Conservation (phyloP, 2,329 filamentous ascomycete species). For the Trichoderma hamatum region DNA sequence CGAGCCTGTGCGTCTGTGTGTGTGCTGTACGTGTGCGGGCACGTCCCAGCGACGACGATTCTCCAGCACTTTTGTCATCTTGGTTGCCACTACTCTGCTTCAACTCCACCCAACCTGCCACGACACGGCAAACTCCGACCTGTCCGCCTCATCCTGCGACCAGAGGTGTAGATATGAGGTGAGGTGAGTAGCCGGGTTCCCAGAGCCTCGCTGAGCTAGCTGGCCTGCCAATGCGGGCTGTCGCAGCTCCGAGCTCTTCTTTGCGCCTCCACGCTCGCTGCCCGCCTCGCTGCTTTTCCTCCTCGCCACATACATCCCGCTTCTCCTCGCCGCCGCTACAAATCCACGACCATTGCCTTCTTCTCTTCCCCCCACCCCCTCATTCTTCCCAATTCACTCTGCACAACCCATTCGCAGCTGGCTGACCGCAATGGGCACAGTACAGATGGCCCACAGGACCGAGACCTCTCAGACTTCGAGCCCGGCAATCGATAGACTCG, state of each 20-base stretch:
- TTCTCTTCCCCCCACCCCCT: slow-evolving; percentile 4
- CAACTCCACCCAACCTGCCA: slow-evolving; percentile 25
- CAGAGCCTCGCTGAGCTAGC: slow-evolving; percentile 1
- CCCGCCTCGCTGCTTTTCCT: not conserved
- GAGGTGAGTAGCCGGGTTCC: slow-evolving; percentile 23
- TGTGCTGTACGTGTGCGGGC: slow-evolving; percentile 5
- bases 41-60: slow-evolving; percentile 4
- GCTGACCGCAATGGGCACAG: slow-evolving; percentile 42
- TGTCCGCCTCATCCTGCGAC: slow-evolving; percentile 11
- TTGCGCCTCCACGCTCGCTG: slow-evolving; percentile 22
- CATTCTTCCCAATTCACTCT: slow-evolving; percentile 20
- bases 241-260: slow-evolving; percentile 24
- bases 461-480: slow-evolving; percentile 52
- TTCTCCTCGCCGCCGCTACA: not conserved
- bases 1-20: slow-evolving; percentile 4
- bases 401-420: slow-evolving; percentile 25
- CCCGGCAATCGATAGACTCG: slow-evolving; percentile 45
- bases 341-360: not conserved
- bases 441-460: slow-evolving; percentile 57
- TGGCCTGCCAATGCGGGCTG: slow-evolving; percentile 11
- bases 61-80: slow-evolving; percentile 18
- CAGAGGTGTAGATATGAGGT: slow-evolving; percentile 25
- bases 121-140: slow-evolving; percentile 6
- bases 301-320: not conserved
- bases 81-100: not conserved